phyloP scores from a whole-genome alignment of 208 protist genomes.

The Porcisia hertigi region DNA sequence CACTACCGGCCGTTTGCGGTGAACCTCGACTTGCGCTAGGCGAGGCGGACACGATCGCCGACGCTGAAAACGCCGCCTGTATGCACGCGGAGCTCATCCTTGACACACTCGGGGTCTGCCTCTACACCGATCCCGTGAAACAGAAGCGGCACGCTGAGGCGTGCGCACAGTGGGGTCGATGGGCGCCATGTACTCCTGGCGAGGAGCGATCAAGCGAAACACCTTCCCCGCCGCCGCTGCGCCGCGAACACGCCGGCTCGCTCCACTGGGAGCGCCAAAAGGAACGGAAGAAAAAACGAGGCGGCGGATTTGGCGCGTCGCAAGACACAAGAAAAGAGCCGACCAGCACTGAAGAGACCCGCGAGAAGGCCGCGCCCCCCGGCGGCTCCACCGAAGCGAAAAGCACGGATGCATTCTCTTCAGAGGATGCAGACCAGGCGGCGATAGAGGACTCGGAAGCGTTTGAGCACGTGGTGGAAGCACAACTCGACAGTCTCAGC shows the following conservation, averaged over 20 bases:
- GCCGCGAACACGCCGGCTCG: constrained; percentile 57
- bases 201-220: constrained; percentile 43
- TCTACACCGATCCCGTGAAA: constrained; percentile 56
- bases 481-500: constrained; percentile 63
- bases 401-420: neutral
- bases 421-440: neutral
- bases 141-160: constrained; percentile 66
- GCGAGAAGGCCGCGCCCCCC: neutral
- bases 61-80: constrained; percentile 76
- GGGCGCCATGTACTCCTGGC: constrained; percentile 36
- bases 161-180: constrained; percentile 62
- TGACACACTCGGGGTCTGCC: constrained; percentile 79
- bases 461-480: constrained; percentile 39
- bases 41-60: constrained; percentile 50
- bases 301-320: neutral
- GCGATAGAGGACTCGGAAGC: neutral
- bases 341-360: neutral
- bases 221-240: constrained; percentile 73
- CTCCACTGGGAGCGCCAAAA: constrained; percentile 67
- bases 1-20: constrained; percentile 70
- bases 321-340: neutral
- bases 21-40: constrained; percentile 76
- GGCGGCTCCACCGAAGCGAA: neutral
- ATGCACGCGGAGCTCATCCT: constrained; percentile 93
- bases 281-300: constrained; percentile 14